These are phyloP conservation scores for Perilla frutescens DNA, from an alignment of 257 asterid species.

Conservation along the genomic window DNA sequence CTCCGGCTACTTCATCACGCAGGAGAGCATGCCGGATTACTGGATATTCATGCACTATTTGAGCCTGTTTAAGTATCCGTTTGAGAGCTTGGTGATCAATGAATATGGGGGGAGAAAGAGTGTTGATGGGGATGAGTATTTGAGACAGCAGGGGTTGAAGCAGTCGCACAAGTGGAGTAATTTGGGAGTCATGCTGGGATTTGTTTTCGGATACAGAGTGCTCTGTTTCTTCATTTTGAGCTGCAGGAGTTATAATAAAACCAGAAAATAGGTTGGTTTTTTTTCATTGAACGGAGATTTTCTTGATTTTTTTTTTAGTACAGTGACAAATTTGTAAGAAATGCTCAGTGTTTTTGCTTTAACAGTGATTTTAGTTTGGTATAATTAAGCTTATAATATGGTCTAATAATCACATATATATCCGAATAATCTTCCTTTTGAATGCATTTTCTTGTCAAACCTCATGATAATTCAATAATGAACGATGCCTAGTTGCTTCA, in stretches of 20 bases:
- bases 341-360: too few relatives aligned
- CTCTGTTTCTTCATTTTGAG: slow-evolving; percentile 67
- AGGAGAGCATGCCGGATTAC: slow-evolving; percentile 64
- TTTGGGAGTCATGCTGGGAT: slow-evolving; percentile 70
- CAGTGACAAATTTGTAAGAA: not conserved
- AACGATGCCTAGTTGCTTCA: too few relatives aligned
- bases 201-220: slow-evolving; percentile 69
- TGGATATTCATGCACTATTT: slow-evolving; percentile 91
- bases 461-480: too few relatives aligned
- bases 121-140: slow-evolving; percentile 55
- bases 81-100: slow-evolving; percentile 79
- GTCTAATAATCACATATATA: too few relatives aligned
- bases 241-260: slow-evolving; percentile 55
- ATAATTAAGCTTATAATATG: too few relatives aligned
- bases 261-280: slow-evolving; percentile 42
- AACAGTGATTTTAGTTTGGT: too few relatives aligned
- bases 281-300: not conserved
- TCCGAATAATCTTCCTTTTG: too few relatives aligned
- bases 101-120: slow-evolving; percentile 83
- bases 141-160: slow-evolving; percentile 64
- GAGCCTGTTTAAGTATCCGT: slow-evolving; percentile 86
- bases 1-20: slow-evolving; percentile 78
- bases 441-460: too few relatives aligned
- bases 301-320: not conserved
- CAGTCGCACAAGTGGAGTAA: slow-evolving; percentile 73